Conservation (phyloP, 2,329 filamentous ascomycete species). For the Aspergillus piperis region DNA sequence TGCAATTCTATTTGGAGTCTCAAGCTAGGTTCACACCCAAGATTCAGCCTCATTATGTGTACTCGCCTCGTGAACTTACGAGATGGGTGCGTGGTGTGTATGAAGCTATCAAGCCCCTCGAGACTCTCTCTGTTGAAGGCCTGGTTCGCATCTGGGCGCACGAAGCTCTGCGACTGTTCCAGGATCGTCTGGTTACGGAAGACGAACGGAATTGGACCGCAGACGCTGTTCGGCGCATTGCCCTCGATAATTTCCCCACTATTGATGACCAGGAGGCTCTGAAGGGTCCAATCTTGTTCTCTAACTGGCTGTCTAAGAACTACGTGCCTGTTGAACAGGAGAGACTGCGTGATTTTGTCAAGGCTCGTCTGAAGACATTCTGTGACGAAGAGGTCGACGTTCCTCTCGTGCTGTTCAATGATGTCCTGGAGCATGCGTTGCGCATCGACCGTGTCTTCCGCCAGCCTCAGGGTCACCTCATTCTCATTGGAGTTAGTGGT, state of each 20-base stretch:
- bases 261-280: slow-evolving; percentile 88
- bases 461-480: slow-evolving; percentile 96
- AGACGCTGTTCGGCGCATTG: slow-evolving; percentile 81
- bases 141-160: slow-evolving; percentile 97
- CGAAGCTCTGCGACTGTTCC: slow-evolving; percentile 92
- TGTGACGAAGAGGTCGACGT: slow-evolving; percentile 99
- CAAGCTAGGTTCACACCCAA: slow-evolving; percentile 92
- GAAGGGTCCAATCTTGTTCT: slow-evolving; percentile 92
- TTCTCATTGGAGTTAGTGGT: slow-evolving; percentile 96
- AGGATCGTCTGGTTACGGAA: slow-evolving; percentile 92
- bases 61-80: slow-evolving; percentile 97
- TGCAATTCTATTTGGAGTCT: slow-evolving; percentile 91
- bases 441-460: slow-evolving; percentile 98
- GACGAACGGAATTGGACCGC: slow-evolving; percentile 96
- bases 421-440: slow-evolving; percentile 95
- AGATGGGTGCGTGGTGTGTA: slow-evolving; percentile 97
- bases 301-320: slow-evolving; percentile 98
- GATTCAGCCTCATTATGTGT: slow-evolving; percentile 98
- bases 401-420: slow-evolving; percentile 97
- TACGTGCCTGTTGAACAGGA: slow-evolving; percentile 97
- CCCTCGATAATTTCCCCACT: slow-evolving; percentile 89
- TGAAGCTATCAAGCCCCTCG: slow-evolving; percentile 90
- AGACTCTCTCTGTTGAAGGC: slow-evolving; percentile 83
- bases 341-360: slow-evolving; percentile 93
- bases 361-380: slow-evolving; percentile 94